Conservation (phyloP, 2,329 filamentous ascomycete species). For the Arachnomyces sp. region DNA sequence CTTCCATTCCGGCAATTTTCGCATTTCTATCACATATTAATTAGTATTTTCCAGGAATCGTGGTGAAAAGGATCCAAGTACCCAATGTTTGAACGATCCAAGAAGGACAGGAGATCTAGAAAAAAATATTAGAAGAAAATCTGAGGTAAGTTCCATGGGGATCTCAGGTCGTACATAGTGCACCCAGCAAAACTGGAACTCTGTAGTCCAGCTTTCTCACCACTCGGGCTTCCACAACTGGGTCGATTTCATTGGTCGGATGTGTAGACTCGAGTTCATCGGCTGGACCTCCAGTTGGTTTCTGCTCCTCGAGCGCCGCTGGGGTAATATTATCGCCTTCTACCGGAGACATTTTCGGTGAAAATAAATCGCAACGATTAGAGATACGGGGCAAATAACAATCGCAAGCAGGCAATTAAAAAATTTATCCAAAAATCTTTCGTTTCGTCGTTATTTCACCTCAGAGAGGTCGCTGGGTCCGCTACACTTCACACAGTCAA, state of each 20-base stretch:
- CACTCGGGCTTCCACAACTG: slow-evolving; percentile 27
- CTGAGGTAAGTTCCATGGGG: not conserved
- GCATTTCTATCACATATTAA: slow-evolving; percentile 38
- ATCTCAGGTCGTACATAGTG: slow-evolving; percentile 28
- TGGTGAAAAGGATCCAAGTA: slow-evolving; percentile 9
- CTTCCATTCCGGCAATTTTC: slow-evolving; percentile 46
- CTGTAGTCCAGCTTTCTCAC: slow-evolving; percentile 30
- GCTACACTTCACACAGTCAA: too few species aligned
- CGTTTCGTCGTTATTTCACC: too few species aligned
- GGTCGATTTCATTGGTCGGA: slow-evolving; percentile 21
- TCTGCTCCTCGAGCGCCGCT: too few species aligned
- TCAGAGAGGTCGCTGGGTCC: too few species aligned
- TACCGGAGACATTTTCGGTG: too few species aligned
- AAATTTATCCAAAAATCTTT: too few species aligned
- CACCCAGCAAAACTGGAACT: slow-evolving; percentile 29
- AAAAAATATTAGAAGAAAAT: slow-evolving; percentile 1
- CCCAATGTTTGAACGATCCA: slow-evolving; percentile 47
- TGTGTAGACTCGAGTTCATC: too few species aligned
- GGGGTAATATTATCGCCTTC: too few species aligned
- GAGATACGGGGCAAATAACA: too few species aligned
- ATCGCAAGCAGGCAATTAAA: too few species aligned
- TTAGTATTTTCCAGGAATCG: slow-evolving; percentile 3
- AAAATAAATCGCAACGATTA: too few species aligned
- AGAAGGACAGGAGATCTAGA: slow-evolving; percentile 39
- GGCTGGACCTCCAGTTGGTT: too few species aligned